Evolutionary conservation across 768 basidiomycete species (phyloP).

Genomic region (Flagelloscypha sp.): DNA sequence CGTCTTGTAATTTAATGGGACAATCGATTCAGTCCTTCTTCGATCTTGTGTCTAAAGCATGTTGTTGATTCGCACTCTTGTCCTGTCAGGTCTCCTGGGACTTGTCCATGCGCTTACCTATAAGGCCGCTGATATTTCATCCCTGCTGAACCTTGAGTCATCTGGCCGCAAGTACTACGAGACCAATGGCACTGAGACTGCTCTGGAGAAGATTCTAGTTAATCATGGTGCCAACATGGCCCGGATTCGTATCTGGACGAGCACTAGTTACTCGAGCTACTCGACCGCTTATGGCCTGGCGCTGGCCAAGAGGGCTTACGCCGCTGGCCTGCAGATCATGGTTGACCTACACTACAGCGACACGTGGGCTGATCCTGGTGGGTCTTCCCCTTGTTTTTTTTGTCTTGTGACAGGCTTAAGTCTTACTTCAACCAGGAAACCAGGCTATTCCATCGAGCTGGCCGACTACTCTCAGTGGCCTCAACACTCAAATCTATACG

Average conservation of each 20-base stretch:
- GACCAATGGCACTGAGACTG: conserved; percentile 21
- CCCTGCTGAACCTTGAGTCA: conserved; percentile 43
- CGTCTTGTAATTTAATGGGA: too few relatives aligned
- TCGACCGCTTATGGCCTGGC: conserved; percentile 43
- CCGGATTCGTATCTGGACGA: conserved; percentile 56
- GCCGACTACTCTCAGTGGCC: conserved; percentile 38
- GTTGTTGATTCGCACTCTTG: too few relatives aligned
- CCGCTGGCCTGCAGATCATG: conserved; percentile 46
- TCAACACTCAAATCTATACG: conserved; percentile 54
- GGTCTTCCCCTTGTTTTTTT: conserved; percentile 10
- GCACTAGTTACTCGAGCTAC: conserved; percentile 41
- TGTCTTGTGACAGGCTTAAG: not conserved
- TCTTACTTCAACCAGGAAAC: conserved; percentile 36
- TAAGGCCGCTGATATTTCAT: conserved; percentile 51
- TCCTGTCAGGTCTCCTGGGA: too few relatives aligned
- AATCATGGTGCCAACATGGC: conserved; percentile 50
- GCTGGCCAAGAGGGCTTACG: conserved; percentile 46
- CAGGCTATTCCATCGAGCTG: conserved; percentile 52
- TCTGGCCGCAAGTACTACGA: conserved; percentile 38
- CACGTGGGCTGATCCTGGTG: too few relatives aligned
- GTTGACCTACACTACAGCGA: conserved; percentile 60
- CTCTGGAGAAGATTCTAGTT: conserved; percentile 43
- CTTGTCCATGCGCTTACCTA: conserved; percentile 34
- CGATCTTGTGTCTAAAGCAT: too few relatives aligned
- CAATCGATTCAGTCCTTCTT: too few relatives aligned